A percentile compares a stretch with the other conserved stretches of the same genome.
These are phyloP conservation scores for Solanum verrucosum DNA, from an alignment of 257 asterid genomes.

Conservation along the genomic window DNA sequence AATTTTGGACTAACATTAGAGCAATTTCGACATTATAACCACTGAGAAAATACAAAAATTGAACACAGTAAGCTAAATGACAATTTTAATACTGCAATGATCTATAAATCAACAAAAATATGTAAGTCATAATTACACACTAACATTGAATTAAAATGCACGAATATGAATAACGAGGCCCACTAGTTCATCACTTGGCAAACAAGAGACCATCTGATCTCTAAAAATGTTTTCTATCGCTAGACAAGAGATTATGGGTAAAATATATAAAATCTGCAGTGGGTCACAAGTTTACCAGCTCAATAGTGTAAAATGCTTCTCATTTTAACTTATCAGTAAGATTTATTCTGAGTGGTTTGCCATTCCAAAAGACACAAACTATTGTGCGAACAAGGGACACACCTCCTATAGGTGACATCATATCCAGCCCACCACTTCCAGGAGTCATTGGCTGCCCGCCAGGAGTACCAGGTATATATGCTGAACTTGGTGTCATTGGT, in stretches of 20 bases:
- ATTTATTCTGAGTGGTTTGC: neutral
- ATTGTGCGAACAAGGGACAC: neutral
- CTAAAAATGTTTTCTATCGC: neutral
- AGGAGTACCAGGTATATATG: constrained; percentile 95
- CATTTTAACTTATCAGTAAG: neutral
- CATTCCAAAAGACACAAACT: neutral
- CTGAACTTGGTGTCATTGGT: constrained; percentile 95
- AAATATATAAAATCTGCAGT: neutral
- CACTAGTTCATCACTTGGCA: neutral
- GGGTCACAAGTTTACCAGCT: neutral
- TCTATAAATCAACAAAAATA: neutral
- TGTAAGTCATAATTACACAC: neutral
- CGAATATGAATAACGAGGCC: neutral
- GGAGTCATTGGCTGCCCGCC: constrained; percentile 99
- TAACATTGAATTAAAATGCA: neutral
- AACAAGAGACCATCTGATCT: neutral
- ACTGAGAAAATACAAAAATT: neutral
- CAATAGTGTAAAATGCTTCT: neutral
- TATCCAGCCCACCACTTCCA: constrained; percentile 88
- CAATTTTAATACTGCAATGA: neutral
- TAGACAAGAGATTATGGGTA: neutral
- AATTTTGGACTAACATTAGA: neutral
- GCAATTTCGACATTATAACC: neutral
- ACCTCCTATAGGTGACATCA: constrained; percentile 97
- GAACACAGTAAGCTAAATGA: neutral